These are phyloP conservation scores for Lippia alba DNA, from an alignment of 305 asterid genomes.

Conservation along the genomic window DNA sequence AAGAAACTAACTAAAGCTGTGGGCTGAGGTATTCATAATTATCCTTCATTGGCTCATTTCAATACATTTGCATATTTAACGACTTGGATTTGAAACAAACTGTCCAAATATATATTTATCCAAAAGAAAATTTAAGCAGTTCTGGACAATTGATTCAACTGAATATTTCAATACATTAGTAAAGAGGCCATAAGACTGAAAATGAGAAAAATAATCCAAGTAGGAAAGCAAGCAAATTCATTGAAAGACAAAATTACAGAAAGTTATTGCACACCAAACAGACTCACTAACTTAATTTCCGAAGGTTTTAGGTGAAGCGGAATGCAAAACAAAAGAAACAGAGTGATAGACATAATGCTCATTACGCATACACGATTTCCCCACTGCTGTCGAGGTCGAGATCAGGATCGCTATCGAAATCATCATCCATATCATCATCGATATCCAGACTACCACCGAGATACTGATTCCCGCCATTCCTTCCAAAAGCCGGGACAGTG, in stretches of 20 bases:
- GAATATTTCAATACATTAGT: no score
- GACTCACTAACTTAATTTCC: conserved; percentile 8
- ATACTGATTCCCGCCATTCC: conserved; percentile 69
- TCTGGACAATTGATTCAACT: no score
- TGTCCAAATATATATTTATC: no score
- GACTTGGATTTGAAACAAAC: no score
- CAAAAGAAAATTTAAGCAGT: no score
- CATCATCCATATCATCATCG: conserved; percentile 90
- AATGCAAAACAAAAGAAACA: conserved; percentile 11
- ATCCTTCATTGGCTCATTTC: no score
- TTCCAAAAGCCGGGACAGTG: conserved; percentile 82
- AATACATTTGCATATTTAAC: no score
- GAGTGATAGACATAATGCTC: conserved; percentile 29
- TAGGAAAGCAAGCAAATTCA: conserved; percentile 22
- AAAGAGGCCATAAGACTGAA: no score
- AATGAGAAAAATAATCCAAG: not conserved
- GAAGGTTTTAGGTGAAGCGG: conserved; percentile 12
- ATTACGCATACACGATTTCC: conserved; percentile 85
- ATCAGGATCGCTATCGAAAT: conserved; percentile 86
- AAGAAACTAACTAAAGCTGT: no score
- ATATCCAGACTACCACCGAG: conserved; percentile 83
- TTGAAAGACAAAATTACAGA: conserved; percentile 28
- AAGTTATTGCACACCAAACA: conserved; percentile 25
- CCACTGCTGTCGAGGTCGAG: conserved; percentile 96
- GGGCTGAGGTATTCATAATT: no score